Base-by-base conservation (phyloP, 1,139 yeast genomes). In the Yamadazyma sp. region DNA sequence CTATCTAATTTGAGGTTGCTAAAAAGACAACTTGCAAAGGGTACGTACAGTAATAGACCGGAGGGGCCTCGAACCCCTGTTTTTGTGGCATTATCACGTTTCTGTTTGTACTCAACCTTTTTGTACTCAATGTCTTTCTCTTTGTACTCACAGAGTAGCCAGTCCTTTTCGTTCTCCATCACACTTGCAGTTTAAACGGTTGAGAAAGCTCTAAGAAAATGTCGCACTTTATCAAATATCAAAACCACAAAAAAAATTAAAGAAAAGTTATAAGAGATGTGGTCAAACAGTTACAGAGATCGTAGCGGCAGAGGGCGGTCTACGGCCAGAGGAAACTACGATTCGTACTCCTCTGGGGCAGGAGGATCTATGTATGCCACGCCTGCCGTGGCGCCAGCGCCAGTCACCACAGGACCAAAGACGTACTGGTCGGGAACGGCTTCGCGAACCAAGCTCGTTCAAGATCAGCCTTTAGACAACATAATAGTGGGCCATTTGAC, bases 401-500 rank as follows among this genome's bases (percentile, higher is more conserved):
- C 10, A 39, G 33, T 1, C 4, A 3, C 34, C 29, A 20, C 22
- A 8, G 29, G 15, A 4, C 31, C 34, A 31, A 43, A 43, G 31
- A 69, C 76, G 5, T 66, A 61, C 47, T 75, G 79, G 79, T 59
- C 75, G 1, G 79, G 77, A 1, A 44, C 51, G 8, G 63, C 77
- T 3, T 46, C 64, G 2, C 55, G 73, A 33, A 61, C 56, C 41
- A 57, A 57, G 39, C 54, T 53, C 6, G 47, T 69, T 26, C 69
- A 67, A n/a, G 51, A 54, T 9, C 50, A 50, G 27, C 56, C 56
- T 25, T 51, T 69, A 7, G 73, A 68, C 45, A 70, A 77, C n/a
- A 66, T 66, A 50, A 66, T 63, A 40, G 63, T 65, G 17, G 79
- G 72, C 17, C 75, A 80, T 28, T 61, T 88, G 43, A 89, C 98